Percentiles rank a stretch among this genome's conserved stretches.
phyloP scores from a whole-genome alignment of 2,329 filamentous ascomycete species.

The Ascosphaera apis region DNA sequence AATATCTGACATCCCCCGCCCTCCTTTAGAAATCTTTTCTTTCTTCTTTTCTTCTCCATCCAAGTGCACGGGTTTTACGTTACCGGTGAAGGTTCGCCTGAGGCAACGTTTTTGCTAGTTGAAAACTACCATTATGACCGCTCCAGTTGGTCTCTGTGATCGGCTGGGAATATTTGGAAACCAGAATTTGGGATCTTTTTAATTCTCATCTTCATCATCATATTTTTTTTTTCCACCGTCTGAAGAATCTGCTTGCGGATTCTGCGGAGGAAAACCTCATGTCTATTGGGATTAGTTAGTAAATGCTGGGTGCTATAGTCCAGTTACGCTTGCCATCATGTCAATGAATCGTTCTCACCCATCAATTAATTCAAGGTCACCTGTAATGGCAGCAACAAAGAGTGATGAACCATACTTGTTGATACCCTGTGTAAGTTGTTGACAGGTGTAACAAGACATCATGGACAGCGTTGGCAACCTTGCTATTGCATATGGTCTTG shows the following conservation, averaged over 20 bases:
- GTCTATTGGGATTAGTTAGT: neutral
- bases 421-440: no score
- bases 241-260: neutral
- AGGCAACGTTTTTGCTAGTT: slow-evolving; percentile 70
- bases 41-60: slow-evolving; percentile 28
- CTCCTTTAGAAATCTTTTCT: slow-evolving; percentile 1
- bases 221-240: no score
- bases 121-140: slow-evolving; percentile 56
- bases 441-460: no score
- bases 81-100: slow-evolving; percentile 66
- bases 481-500: no score
- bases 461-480: no score
- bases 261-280: neutral
- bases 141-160: slow-evolving; percentile 44
- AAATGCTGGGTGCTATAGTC: neutral
- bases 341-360: no score
- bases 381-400: no score
- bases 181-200: no score
- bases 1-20: slow-evolving; percentile 2
- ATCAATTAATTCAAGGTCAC: no score
- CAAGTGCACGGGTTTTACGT: slow-evolving; percentile 52
- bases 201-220: no score
- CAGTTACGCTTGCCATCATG: no score
- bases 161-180: slow-evolving; percentile 57
- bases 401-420: no score